A percentile compares a stretch with the other conserved stretches of the same genome.
These are phyloP conservation scores for Brassica cretica DNA, from an alignment of 345 rosid species.

Conservation along the genomic window DNA sequence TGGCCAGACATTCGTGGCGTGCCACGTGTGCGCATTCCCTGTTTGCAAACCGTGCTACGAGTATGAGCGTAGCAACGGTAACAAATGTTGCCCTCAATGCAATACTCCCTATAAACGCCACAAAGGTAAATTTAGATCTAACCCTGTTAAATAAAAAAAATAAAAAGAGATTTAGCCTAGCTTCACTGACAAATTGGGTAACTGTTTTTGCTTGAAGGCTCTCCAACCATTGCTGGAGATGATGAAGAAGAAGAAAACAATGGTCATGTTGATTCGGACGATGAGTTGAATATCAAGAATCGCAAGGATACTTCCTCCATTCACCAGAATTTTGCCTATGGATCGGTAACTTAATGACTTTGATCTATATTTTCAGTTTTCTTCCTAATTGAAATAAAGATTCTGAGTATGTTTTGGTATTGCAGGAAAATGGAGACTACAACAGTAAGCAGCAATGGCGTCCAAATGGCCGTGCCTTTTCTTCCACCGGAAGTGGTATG, in stretches of 20 bases:
- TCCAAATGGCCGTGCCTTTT: conserved; percentile 57
- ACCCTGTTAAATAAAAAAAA: too few relatives aligned
- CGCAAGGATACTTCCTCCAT: conserved; percentile 41
- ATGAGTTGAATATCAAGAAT: conserved; percentile 56
- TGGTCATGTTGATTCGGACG: conserved; percentile 61
- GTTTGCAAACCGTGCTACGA: conserved; percentile 90
- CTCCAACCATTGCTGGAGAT: conserved; percentile 69
- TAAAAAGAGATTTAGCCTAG: background rate
- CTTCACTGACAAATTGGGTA: background rate
- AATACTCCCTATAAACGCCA: conserved; percentile 85
- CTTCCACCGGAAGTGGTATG: conserved; percentile 48
- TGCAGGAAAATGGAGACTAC: conserved; percentile 72
- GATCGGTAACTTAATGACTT: conserved; percentile 30
- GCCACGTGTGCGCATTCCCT: conserved; percentile 76
- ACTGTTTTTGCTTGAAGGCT: conserved; percentile 45
- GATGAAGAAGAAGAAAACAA: conserved; percentile 52
- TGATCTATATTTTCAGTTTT: background rate
- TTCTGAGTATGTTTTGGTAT: conserved; percentile 10
- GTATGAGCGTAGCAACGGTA: conserved; percentile 88
- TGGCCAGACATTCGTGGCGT: conserved; percentile 71
- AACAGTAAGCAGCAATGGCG: conserved; percentile 51
- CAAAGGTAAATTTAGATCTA: conserved; percentile 48
- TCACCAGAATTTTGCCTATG: conserved; percentile 39
- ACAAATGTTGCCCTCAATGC: conserved; percentile 89
- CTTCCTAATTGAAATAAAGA: conserved; percentile 5